Base-by-base conservation (phyloP, 108 stramenopile species). In the Pseudonitzschia multiseries region DNA sequence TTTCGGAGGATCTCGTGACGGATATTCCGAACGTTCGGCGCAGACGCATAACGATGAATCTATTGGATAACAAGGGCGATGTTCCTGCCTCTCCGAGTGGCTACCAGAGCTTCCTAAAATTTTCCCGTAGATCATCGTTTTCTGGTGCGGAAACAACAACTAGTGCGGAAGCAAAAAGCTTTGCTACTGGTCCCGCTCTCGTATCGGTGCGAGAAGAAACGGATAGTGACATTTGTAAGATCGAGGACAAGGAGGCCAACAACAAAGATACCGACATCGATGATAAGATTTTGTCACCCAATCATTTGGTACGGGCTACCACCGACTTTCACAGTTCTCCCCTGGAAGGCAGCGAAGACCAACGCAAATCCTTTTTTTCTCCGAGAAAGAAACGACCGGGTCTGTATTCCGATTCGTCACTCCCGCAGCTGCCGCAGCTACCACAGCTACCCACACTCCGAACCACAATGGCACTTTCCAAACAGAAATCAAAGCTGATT, bases 1-100 rank as follows among this genome's bases (percentile, higher is more conserved):
- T 67, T 18, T 67, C 66, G 46, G 66, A 67, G 22, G 66, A 67
- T 67, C 44, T 67, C 9, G 66, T 67, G 0, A 46, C 66, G 14
- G 66, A 67, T 5, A 67, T 67, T 48, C 66, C 66, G 4, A 27
- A 48, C 21, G 66, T 67, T 0, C 20, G 28, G 44, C n/a, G 66
- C 5, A 36, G 66, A 27, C 43, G 66, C 9, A 29, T 18, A 20
- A 62, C 61, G 40, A 33, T 62, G 57, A 59, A 59, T 0, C 27
- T 31, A 27, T 22, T 15, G 14, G n/a, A 18, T 48, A 48, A 48
- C 46, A 48, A 18, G 18, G 46, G 13, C 46, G 46, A 48, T 36
- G 36, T 36, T 36, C 36, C 36, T 36, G 36, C 36, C 36, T 36
- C 36, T 36, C 36, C 36, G 46, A 10, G 46, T 48, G 46, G 46